Conservation (phyloP, 176 grass and related monocot genomes). For the Melocanna baccifera region DNA sequence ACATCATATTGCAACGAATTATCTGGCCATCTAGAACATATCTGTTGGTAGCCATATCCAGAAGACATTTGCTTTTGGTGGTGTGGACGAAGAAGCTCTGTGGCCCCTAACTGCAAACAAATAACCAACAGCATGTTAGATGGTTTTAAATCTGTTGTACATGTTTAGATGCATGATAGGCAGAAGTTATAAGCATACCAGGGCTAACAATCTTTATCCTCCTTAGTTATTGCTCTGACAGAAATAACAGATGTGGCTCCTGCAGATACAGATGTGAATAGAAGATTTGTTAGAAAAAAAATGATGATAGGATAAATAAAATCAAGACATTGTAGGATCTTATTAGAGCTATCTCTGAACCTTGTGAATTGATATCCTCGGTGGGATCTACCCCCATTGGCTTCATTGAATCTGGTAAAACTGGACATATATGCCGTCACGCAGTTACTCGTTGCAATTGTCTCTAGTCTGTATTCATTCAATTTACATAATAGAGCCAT, state of each 20-base stretch:
- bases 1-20: not conserved
- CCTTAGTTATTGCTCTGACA: constrained; percentile 79
- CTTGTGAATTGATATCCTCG: constrained; percentile 46
- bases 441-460: constrained; percentile 12
- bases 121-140: constrained; percentile 9
- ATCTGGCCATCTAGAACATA: constrained; percentile 31
- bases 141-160: not conserved
- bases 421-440: not conserved
- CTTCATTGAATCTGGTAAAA: constrained; percentile 47
- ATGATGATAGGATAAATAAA: not conserved
- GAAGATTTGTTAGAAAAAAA: not conserved
- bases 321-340: not conserved
- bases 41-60: constrained; percentile 24
- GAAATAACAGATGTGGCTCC: constrained; percentile 63
- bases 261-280: constrained; percentile 26
- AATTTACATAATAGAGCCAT: not conserved
- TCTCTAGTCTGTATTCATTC: constrained; percentile 48
- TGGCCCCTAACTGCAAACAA: constrained; percentile 40
- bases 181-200: constrained; percentile 36
- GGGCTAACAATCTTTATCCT: constrained; percentile 84
- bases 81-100: constrained; percentile 5
- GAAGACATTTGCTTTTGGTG: not conserved
- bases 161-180: not conserved
- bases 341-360: constrained; percentile 34
- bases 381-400: constrained; percentile 20